Percentiles rank a stretch among this genome's conserved stretches.
phyloP scores from a whole-genome alignment of 2,329 filamentous ascomycete genomes.

The Cadophora luteo-olivacea region DNA sequence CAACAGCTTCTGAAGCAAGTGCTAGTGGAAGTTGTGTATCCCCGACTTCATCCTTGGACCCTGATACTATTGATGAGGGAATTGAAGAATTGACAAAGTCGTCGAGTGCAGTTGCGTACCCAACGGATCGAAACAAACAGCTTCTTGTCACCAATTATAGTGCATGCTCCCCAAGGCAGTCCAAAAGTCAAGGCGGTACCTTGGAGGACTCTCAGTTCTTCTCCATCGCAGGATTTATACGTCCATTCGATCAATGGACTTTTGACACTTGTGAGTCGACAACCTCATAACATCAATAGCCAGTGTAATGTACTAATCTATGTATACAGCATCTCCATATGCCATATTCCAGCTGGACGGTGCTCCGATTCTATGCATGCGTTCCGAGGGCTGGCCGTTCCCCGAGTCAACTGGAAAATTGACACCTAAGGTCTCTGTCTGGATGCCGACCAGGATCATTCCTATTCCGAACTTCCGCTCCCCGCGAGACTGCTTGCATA shows the following conservation, averaged over 20 bases:
- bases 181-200: neutral
- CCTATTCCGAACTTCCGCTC: conserved; percentile 13
- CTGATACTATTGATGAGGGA: neutral
- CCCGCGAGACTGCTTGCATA: conserved; percentile 22
- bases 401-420: conserved; percentile 11
- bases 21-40: neutral
- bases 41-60: neutral
- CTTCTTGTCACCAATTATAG: neutral
- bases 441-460: conserved; percentile 22
- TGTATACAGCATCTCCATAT: conserved; percentile 22
- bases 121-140: neutral
- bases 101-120: neutral
- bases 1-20: conserved; percentile 1
- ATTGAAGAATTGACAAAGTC: neutral
- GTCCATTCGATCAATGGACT: conserved; percentile 20
- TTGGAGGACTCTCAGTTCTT: neutral
- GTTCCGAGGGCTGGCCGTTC: conserved; percentile 23
- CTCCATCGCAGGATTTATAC: neutral
- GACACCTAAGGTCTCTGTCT: conserved; percentile 24
- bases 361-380: conserved; percentile 23
- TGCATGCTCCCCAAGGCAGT: neutral
- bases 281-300: neutral
- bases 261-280: conserved; percentile 24
- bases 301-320: neutral
- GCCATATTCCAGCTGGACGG: conserved; percentile 22